These are phyloP conservation scores for Xerocomus amazonicus DNA, from an alignment of 1,284 basidiomycete genomes.

Conservation along the genomic window DNA sequence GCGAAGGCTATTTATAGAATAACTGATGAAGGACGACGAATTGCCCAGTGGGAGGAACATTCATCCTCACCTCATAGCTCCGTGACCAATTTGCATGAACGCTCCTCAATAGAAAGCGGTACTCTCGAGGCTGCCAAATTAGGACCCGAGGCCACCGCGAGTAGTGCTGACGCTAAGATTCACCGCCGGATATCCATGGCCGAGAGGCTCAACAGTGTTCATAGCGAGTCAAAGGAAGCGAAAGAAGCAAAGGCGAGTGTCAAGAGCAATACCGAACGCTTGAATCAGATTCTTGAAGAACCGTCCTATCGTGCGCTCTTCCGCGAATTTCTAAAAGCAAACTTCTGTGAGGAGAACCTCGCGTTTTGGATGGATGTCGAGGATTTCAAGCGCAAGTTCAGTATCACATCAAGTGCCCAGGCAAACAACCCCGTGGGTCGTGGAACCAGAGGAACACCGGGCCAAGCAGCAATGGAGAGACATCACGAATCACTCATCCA, in stretches of 20 bases:
- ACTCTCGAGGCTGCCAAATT: slow-evolving; percentile 44
- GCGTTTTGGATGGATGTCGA: slow-evolving; percentile 97
- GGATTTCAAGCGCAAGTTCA: slow-evolving; percentile 95
- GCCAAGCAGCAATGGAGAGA: slow-evolving; percentile 90
- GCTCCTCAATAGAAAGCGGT: slow-evolving; percentile 41
- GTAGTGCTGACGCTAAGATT: slow-evolving; percentile 59
- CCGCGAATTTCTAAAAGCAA: slow-evolving; percentile 89
- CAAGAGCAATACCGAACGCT: slow-evolving; percentile 88
- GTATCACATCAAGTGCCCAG: slow-evolving; percentile 89
- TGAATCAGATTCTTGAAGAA: slow-evolving; percentile 92
- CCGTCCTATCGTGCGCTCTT: slow-evolving; percentile 87
- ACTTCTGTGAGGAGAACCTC: slow-evolving; percentile 98
- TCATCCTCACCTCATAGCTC: slow-evolving; percentile 65
- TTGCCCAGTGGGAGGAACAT: slow-evolving; percentile 76
- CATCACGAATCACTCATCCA: slow-evolving; percentile 95
- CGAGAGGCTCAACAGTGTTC: slow-evolving; percentile 62
- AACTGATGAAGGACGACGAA: slow-evolving; percentile 83
- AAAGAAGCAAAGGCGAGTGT: slow-evolving; percentile 57
- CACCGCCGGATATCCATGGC: slow-evolving; percentile 76
- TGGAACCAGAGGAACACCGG: slow-evolving; percentile 54
- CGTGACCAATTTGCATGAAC: slow-evolving; percentile 52
- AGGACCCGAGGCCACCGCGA: slow-evolving; percentile 35
- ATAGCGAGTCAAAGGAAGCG: slow-evolving; percentile 51
- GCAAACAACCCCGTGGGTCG: slow-evolving; percentile 49
- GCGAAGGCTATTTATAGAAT: slow-evolving; percentile 92